A percentile compares a stretch with the other conserved stretches of the same genome.
phyloP scores from a whole-genome alignment of 2,329 filamentous ascomycete genomes.

The Pleurostoma richardsiae region DNA sequence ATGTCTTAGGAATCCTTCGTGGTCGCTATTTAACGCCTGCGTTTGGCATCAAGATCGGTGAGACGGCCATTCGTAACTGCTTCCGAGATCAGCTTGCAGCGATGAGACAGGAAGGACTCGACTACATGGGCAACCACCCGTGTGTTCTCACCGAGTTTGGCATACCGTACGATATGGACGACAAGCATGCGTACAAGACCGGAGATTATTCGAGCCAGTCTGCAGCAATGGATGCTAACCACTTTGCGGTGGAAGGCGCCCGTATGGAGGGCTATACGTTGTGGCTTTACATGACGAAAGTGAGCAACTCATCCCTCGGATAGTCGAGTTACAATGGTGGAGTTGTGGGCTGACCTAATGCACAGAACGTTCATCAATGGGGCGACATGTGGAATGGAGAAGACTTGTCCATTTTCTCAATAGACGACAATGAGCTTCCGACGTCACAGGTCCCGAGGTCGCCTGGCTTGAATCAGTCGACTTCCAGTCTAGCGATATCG shows the following conservation, averaged over 20 bases:
- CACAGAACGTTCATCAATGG: conserved; percentile 76
- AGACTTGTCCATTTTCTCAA: conserved; percentile 84
- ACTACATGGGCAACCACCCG: conserved; percentile 83
- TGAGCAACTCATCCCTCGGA: conserved; percentile 26
- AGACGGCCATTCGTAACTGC: conserved; percentile 90
- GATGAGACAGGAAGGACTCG: conserved; percentile 79
- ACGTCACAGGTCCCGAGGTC: conserved; percentile 28
- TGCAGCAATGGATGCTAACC: conserved; percentile 91
- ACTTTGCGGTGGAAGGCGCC: conserved; percentile 84
- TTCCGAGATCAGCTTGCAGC: conserved; percentile 81
- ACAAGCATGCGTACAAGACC: conserved; percentile 90
- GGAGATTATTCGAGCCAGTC: conserved; percentile 93
- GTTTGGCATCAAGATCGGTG: conserved; percentile 88
- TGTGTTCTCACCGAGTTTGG: conserved; percentile 92
- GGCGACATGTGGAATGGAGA: conserved; percentile 98
- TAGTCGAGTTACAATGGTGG: no score
- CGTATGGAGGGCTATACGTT: conserved; percentile 79
- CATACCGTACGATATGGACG: conserved; percentile 98
- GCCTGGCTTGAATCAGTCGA: conserved; percentile 31
- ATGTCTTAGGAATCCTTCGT: conserved; percentile 86
- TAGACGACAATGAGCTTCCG: conserved; percentile 68
- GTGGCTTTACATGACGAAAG: conserved; percentile 78
- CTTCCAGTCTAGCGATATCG: conserved; percentile 37
- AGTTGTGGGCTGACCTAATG: conserved; percentile 9
- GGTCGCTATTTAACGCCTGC: conserved; percentile 85